These are phyloP conservation scores for Apostasia shenzhenica DNA, from an alignment of 106 monocot genomes.

Conservation along the genomic window DNA sequence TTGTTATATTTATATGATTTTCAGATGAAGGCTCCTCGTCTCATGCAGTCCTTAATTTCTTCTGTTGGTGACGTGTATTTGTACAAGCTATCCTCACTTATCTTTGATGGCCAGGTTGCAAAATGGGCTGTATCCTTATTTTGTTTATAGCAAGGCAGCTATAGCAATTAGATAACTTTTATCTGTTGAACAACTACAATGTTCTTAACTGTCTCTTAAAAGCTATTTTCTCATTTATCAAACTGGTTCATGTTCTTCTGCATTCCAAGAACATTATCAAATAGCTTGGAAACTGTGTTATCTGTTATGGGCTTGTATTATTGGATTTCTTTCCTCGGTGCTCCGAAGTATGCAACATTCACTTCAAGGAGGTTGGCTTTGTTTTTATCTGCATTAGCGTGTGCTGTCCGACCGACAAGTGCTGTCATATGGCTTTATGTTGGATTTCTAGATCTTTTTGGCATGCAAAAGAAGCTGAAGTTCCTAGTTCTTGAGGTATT, in stretches of 20 bases:
- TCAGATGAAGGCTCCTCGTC: conserved; percentile 68
- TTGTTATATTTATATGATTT: neutral
- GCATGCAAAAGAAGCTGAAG: conserved; percentile 17
- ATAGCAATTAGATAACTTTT: neutral
- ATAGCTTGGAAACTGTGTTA: conserved; percentile 79
- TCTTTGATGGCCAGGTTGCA: conserved; percentile 70
- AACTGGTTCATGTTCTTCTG: conserved; percentile 99
- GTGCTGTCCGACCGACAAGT: conserved; percentile 90
- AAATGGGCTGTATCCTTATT: conserved; percentile 83
- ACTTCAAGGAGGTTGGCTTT: conserved; percentile 67
- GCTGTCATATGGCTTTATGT: conserved; percentile 93
- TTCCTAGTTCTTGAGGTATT: conserved; percentile 78
- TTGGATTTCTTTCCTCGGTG: conserved; percentile 46
- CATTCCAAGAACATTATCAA: conserved; percentile 78
- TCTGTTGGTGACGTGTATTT: conserved; percentile 80
- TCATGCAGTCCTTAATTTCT: conserved; percentile 79
- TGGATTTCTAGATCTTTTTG: conserved; percentile 55
- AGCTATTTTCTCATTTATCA: conserved; percentile 82
- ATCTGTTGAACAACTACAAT: conserved; percentile 2
- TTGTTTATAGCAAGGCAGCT: neutral
- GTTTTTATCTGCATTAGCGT: conserved; percentile 64
- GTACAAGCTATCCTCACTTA: conserved; percentile 70
- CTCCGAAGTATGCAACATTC: conserved; percentile 18
- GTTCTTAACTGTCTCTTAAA: conserved; percentile 27
- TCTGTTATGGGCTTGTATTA: conserved; percentile 64